phyloP scores from a whole-genome alignment of 306 rosid species.

The Prunus dulcis region DNA sequence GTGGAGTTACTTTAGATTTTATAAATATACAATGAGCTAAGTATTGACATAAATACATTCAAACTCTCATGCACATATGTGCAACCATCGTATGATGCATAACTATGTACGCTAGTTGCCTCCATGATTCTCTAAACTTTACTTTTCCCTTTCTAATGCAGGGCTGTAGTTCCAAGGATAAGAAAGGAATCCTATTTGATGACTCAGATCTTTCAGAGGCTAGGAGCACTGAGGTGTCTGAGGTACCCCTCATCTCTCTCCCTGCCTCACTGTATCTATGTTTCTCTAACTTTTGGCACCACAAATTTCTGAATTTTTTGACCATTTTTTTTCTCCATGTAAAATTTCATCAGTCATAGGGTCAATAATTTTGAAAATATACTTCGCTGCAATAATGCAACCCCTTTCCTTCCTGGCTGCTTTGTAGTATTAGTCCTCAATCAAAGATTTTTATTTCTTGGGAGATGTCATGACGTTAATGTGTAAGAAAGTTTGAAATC shows the following conservation, averaged over 20 bases:
- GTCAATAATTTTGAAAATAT: neutral
- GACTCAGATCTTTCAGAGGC: slow-evolving; percentile 97
- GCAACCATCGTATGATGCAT: neutral
- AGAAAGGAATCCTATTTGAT: slow-evolving; percentile 67
- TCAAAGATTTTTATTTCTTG: neutral
- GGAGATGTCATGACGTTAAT: neutral
- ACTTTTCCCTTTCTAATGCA: slow-evolving; percentile 32
- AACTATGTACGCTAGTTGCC: neutral
- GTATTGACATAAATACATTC: neutral
- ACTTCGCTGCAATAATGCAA: neutral
- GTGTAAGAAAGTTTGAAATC: neutral
- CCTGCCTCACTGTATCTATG: neutral
- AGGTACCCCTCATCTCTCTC: slow-evolving; percentile 42
- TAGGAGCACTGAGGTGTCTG: slow-evolving; percentile 65
- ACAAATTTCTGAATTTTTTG: neutral
- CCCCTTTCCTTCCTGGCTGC: neutral
- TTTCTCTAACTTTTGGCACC: neutral
- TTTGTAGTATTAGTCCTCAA: neutral
- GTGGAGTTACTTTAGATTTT: slow-evolving; percentile 4
- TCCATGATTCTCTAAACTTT: neutral
- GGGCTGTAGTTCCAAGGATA: slow-evolving; percentile 95
- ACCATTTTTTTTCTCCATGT: neutral
- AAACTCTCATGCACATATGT: neutral
- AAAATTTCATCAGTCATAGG: neutral
- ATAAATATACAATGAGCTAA: neutral